These are phyloP conservation scores for Sporothrix phasma DNA, from an alignment of 2,329 filamentous ascomycete species.

Conservation along the genomic window DNA sequence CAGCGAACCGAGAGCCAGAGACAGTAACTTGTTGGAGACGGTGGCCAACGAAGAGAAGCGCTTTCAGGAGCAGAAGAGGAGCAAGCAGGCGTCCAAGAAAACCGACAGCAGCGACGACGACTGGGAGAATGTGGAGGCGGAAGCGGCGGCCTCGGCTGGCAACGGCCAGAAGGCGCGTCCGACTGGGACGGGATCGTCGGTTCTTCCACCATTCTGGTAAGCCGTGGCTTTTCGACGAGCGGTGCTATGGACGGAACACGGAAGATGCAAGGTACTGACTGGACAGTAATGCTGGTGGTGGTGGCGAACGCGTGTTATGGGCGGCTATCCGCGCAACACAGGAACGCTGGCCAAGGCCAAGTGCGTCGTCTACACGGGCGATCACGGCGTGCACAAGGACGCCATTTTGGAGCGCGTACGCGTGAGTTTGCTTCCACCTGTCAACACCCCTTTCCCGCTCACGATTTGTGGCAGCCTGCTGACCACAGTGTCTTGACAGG, in stretches of 20 bases:
- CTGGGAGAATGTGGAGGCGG: constrained; percentile 58
- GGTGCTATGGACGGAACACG: too few species aligned
- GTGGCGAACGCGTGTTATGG: constrained; percentile 93
- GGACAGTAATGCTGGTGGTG: constrained; percentile 80
- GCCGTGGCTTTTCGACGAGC: constrained; percentile 19
- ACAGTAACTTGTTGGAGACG: constrained; percentile 44
- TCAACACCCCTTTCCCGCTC: background rate
- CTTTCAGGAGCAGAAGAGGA: constrained; percentile 24
- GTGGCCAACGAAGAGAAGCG: constrained; percentile 38
- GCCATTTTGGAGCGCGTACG: constrained; percentile 69
- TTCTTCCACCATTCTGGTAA: constrained; percentile 97
- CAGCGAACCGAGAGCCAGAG: constrained; percentile 55
- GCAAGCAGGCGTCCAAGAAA: constrained; percentile 16
- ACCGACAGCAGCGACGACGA: constrained; percentile 42
- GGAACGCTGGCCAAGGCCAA: constrained; percentile 75
- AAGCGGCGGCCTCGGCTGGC: constrained; percentile 29
- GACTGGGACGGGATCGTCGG: constrained; percentile 80
- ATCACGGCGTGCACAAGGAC: constrained; percentile 76
- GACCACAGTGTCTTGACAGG: constrained; percentile 33
- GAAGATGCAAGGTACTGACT: constrained; percentile 12
- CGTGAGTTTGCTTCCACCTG: too few species aligned
- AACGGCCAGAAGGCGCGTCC: constrained; percentile 34
- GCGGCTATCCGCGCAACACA: constrained; percentile 89
- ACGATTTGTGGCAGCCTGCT: background rate
- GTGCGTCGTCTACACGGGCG: constrained; percentile 90